Evolutionary conservation across 441 rosid genomes (phyloP).

Genomic region (Erodium texanum): DNA sequence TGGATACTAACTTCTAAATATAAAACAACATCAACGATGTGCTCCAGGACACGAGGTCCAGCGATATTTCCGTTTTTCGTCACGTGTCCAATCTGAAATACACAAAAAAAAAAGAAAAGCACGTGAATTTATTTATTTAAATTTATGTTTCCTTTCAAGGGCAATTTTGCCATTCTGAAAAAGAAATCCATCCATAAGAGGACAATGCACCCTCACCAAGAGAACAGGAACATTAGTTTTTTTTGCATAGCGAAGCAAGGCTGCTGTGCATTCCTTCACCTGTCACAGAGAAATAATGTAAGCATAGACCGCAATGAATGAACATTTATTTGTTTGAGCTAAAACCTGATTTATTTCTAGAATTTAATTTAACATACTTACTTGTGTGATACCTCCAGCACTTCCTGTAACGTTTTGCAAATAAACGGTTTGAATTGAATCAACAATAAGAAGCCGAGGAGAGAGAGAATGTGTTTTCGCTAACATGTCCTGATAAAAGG

Average conservation of each 20-base stretch:
- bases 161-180: no score
- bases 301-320: no score
- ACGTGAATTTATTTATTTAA: no score
- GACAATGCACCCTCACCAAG: constrained; percentile 48
- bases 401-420: constrained; percentile 54
- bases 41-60: constrained; percentile 98
- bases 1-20: constrained; percentile 77
- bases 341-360: neutral
- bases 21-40: constrained; percentile 90
- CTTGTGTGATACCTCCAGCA: constrained; percentile 77
- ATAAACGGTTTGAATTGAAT: constrained; percentile 88
- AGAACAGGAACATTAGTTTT: constrained; percentile 70
- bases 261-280: constrained; percentile 91
- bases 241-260: constrained; percentile 82
- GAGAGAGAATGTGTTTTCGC: constrained; percentile 50
- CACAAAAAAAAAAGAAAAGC: constrained; percentile 5
- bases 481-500: constrained; percentile 55
- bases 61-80: constrained; percentile 89
- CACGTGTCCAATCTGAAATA: constrained; percentile 79
- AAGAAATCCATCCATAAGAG: neutral
- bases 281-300: constrained; percentile 25
- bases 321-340: no score
- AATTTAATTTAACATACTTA: constrained; percentile 14
- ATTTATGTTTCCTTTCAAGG: no score
- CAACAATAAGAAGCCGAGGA: constrained; percentile 67